Evolutionary conservation across 129 eudicot genomes (phyloP).

Genomic region (Flaveria sonorensis): DNA sequence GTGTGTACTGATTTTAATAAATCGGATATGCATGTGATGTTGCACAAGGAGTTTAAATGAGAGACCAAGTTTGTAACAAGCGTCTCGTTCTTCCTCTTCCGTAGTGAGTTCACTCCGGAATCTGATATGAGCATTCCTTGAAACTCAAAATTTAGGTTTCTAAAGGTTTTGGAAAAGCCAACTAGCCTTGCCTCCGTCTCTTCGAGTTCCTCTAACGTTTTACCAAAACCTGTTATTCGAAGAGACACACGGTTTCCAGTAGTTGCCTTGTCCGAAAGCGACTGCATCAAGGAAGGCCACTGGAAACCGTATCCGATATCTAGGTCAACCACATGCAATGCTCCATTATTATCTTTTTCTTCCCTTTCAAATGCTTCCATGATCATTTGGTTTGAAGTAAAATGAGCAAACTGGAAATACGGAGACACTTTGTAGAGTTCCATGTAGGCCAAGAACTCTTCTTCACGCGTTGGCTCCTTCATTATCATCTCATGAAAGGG

Average conservation of each 20-base stretch:
- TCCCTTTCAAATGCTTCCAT: constrained; percentile 75
- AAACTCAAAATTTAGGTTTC: constrained; percentile 58
- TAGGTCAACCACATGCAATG: constrained; percentile 69
- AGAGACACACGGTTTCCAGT: constrained; percentile 41
- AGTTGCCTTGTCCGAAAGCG: constrained; percentile 67
- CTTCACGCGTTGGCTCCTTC: constrained; percentile 57
- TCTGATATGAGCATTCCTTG: constrained; percentile 42
- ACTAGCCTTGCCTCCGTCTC: constrained; percentile 60
- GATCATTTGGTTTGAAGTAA: constrained; percentile 86
- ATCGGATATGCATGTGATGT: constrained; percentile 44
- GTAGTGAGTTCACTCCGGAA: constrained; percentile 30
- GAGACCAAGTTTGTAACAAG: constrained; percentile 55
- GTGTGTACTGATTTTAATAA: constrained; percentile 40
- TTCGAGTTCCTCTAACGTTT: constrained; percentile 52
- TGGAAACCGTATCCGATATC: constrained; percentile 76
- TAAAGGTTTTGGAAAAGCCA: constrained; percentile 53
- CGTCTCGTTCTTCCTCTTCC: constrained; percentile 50
- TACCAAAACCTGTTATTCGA: constrained; percentile 62
- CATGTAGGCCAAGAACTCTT: constrained; percentile 69
- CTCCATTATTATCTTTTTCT: constrained; percentile 30
- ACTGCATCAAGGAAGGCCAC: constrained; percentile 92
- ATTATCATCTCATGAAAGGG: constrained; percentile 69
- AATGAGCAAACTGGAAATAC: constrained; percentile 84
- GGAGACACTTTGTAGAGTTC: constrained; percentile 82
- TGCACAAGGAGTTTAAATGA: constrained; percentile 47